These are phyloP conservation scores for Microsporum audouinii DNA, from an alignment of 2,329 filamentous ascomycete species.

Conservation along the genomic window DNA sequence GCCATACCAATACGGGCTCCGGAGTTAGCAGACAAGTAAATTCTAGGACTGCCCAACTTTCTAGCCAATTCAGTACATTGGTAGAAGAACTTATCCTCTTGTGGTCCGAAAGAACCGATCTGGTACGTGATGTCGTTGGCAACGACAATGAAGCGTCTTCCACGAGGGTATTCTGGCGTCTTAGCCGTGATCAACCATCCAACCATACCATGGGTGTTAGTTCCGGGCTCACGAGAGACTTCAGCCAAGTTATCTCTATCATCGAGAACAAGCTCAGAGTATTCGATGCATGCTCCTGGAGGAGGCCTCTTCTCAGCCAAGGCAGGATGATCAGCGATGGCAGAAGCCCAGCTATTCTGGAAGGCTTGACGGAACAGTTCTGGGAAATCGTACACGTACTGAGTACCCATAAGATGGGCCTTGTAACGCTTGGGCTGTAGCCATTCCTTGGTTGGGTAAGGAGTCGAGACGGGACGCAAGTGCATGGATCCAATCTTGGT, in stretches of 20 bases:
- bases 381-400: constrained; percentile 99
- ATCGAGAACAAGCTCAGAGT: constrained; percentile 87
- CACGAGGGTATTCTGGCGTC: constrained; percentile 88
- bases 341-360: constrained; percentile 82
- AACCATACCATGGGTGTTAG: constrained; percentile 96
- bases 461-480: constrained; percentile 75
- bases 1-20: constrained; percentile 95
- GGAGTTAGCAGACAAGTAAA: constrained; percentile 97
- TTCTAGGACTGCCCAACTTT: constrained; percentile 86
- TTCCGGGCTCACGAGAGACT: constrained; percentile 87
- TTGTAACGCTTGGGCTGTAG: constrained; percentile 98
- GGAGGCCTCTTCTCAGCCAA: constrained; percentile 72
- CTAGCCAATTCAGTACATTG: constrained; percentile 96
- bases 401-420: constrained; percentile 96
- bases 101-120: constrained; percentile 93
- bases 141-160: constrained; percentile 86
- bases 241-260: constrained; percentile 86
- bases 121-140: constrained; percentile 99
- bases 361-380: constrained; percentile 97
- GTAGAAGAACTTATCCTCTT: constrained; percentile 96
- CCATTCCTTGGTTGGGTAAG: constrained; percentile 97
- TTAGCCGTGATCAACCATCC: constrained; percentile 92
- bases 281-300: constrained; percentile 83
- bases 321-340: constrained; percentile 59
- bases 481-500: constrained; percentile 95